These are phyloP conservation scores for Exsudoporus frostii DNA, from an alignment of 768 basidiomycete species.

Conservation along the genomic window DNA sequence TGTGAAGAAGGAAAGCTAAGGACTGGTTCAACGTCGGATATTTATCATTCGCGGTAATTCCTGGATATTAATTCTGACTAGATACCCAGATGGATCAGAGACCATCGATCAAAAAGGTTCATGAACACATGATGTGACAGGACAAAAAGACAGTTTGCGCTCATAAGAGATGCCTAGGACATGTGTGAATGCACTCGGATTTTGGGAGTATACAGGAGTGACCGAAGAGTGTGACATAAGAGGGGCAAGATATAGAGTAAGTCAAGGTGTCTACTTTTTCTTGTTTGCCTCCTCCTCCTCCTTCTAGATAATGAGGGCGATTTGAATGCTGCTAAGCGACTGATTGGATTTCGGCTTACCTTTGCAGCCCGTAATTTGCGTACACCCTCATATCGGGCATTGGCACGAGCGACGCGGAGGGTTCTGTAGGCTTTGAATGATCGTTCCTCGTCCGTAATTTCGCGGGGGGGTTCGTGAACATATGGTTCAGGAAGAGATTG, in stretches of 20 bases:
- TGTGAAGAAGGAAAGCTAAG: constrained; percentile 38
- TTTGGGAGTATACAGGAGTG: constrained; percentile 36
- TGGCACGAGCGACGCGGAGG: constrained; percentile 81
- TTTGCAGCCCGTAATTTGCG: constrained; percentile 86
- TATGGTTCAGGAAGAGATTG: constrained; percentile 66
- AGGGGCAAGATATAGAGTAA: constrained; percentile 15
- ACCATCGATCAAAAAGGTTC: neutral
- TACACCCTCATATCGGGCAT: constrained; percentile 79
- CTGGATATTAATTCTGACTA: neutral
- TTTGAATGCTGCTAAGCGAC: constrained; percentile 14
- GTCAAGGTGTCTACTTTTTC: constrained; percentile 64
- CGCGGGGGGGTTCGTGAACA: constrained; percentile 81
- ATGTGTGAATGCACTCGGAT: constrained; percentile 32
- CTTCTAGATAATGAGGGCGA: constrained; percentile 45
- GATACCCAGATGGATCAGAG: constrained; percentile 16
- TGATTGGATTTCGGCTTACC: constrained; percentile 45
- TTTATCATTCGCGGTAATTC: neutral
- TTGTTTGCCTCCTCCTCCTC: constrained; percentile 91
- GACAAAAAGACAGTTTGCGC: neutral
- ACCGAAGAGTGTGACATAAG: constrained; percentile 22
- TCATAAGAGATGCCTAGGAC: constrained; percentile 32
- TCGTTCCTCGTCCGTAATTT: constrained; percentile 89
- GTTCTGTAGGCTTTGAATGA: constrained; percentile 85
- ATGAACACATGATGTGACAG: neutral
- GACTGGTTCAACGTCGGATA: neutral